phyloP scores from a whole-genome alignment of 257 asterid species.

The Gentiana dahurica region DNA sequence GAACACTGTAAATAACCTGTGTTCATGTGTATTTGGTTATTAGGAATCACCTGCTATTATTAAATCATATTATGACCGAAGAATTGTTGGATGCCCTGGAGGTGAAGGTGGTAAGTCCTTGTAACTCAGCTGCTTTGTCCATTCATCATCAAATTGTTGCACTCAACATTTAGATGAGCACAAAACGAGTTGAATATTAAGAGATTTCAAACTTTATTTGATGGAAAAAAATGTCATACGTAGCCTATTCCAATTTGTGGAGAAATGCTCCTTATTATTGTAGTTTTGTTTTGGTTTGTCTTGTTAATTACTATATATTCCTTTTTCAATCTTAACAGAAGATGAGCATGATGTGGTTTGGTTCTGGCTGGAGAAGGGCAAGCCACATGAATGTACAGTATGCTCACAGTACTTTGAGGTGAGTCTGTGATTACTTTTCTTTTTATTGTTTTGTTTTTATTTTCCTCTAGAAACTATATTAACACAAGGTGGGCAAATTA shows the following conservation, averaged over 20 bases:
- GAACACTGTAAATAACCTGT: no score
- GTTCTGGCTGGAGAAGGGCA: constrained; percentile 98
- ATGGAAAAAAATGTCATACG: no score
- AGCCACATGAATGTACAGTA: constrained; percentile 94
- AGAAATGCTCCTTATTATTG: background rate
- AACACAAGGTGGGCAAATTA: no score
- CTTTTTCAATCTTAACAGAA: constrained; percentile 35
- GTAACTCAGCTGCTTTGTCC: background rate
- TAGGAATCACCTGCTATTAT: constrained; percentile 87
- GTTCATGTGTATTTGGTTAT: no score
- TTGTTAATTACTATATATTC: constrained; percentile 3
- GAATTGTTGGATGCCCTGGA: constrained; percentile 97
- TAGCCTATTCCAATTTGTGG: no score
- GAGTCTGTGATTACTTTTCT: constrained; percentile 16
- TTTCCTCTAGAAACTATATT: no score
- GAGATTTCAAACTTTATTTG: background rate
- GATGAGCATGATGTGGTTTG: constrained; percentile 98
- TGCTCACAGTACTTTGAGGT: constrained; percentile 91
- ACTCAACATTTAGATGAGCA: background rate
- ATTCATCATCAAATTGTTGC: background rate
- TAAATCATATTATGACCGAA: constrained; percentile 54
- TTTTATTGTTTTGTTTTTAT: no score
- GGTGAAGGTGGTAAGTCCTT: constrained; percentile 69
- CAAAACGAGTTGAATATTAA: background rate
- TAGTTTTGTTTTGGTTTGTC: constrained; percentile 1